These are phyloP conservation scores for Albatrellus ellisii DNA, from an alignment of 768 basidiomycete species.

Conservation along the genomic window DNA sequence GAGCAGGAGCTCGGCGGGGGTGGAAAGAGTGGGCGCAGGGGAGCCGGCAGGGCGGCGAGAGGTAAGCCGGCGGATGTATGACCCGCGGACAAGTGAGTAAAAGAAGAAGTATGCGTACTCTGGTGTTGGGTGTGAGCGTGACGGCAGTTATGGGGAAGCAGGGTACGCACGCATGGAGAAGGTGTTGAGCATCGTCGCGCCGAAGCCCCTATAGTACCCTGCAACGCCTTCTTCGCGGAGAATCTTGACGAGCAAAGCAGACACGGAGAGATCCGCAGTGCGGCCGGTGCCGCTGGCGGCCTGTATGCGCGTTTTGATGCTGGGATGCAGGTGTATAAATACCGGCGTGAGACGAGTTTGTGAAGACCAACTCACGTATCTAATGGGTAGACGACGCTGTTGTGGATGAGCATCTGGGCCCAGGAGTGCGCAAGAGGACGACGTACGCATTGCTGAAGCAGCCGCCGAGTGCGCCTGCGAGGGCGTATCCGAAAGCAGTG, in stretches of 20 bases:
- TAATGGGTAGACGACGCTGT: constrained; percentile 84
- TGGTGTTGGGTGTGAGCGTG: constrained; percentile 20
- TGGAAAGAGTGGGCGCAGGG: constrained; percentile 51
- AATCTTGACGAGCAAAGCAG: constrained; percentile 54
- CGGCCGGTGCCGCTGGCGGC: constrained; percentile 49
- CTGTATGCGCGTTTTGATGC: constrained; percentile 92
- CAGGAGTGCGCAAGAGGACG: not conserved
- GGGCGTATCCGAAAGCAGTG: constrained; percentile 79
- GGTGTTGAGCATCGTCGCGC: constrained; percentile 95
- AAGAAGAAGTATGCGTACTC: constrained; percentile 99
- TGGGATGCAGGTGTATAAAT: constrained; percentile 19
- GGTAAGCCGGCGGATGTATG: constrained; percentile 64
- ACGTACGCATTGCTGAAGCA: constrained; percentile 90
- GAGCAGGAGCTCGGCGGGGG: constrained; percentile 69
- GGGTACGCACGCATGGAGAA: constrained; percentile 83
- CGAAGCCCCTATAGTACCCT: constrained; percentile 86
- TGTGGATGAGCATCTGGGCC: constrained; percentile 1
- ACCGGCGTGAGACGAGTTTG: not conserved
- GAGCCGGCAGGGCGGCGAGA: constrained; percentile 45
- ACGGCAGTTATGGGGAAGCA: not conserved
- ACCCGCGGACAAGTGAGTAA: constrained; percentile 80
- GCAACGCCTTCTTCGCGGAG: constrained; percentile 67
- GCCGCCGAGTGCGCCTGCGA: constrained; percentile 88
- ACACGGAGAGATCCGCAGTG: constrained; percentile 37
- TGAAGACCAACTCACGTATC: constrained; percentile 40